A percentile compares a stretch with the other conserved stretches of the same genome.
Evolutionary conservation across 371 early-diverging fungal genomes (phyloP).

Genomic region (Circinella minor): DNA sequence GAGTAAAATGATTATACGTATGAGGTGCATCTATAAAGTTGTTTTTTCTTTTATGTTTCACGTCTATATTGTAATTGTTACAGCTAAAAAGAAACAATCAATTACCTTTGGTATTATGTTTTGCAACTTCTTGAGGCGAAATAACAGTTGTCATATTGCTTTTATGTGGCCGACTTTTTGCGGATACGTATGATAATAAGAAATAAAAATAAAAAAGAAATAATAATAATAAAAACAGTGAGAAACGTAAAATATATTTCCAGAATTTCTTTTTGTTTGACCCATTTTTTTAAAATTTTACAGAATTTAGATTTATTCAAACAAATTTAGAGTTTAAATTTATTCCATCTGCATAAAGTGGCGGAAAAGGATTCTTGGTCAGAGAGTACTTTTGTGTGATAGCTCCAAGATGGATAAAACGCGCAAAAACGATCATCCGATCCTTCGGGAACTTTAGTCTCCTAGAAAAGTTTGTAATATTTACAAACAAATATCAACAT

Average conservation of each 20-base stretch:
- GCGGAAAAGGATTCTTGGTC: neutral
- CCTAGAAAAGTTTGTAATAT: neutral
- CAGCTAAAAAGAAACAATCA: neutral
- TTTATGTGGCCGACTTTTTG: neutral
- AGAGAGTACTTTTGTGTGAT: too few relatives aligned
- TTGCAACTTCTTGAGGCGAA: neutral
- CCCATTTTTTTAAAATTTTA: neutral
- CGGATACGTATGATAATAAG: too few relatives aligned
- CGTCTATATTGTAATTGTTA: neutral
- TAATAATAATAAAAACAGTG: neutral
- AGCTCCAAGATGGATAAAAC: neutral
- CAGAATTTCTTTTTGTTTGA: neutral
- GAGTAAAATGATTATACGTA: too few relatives aligned
- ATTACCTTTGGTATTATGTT: neutral
- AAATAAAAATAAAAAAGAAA: too few relatives aligned
- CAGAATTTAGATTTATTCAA: neutral
- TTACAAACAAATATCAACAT: neutral
- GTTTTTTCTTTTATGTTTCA: neutral
- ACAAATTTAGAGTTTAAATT: neutral
- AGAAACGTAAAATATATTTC: neutral
- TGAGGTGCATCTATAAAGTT: neutral
- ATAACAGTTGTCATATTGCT: neutral
- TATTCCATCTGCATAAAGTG: neutral
- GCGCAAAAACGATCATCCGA: conserved; percentile 6
- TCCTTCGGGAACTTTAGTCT: neutral